phyloP scores from a whole-genome alignment of 495 filamentous ascomycete genomes.

The Aspergillus ellipticus region DNA sequence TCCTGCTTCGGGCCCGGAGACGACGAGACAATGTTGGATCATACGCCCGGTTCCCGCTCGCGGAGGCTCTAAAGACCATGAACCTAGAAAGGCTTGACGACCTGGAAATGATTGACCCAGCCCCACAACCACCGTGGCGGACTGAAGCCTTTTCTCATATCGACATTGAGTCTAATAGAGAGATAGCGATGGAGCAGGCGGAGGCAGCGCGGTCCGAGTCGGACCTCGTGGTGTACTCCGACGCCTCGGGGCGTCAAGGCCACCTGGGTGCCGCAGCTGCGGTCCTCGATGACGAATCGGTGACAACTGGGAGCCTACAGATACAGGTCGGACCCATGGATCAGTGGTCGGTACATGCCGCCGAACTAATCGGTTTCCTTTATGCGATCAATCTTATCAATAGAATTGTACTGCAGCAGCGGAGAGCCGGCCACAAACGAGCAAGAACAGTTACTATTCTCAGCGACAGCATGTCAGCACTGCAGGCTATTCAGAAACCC shows the following conservation, averaged over 20 bases:
- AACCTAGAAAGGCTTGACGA: slow-evolving; percentile 9
- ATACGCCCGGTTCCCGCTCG: slow-evolving; percentile 11
- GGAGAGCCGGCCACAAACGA: background rate
- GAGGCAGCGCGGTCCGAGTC: background rate
- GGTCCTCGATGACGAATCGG: background rate
- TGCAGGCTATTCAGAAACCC: slow-evolving; percentile 11
- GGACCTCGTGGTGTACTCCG: slow-evolving; percentile 19
- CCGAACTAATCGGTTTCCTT: slow-evolving; percentile 21
- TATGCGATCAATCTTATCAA: slow-evolving; percentile 14
- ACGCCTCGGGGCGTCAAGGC: slow-evolving; percentile 17
- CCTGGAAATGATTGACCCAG: slow-evolving; percentile 22
- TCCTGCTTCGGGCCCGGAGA: slow-evolving; percentile 5
- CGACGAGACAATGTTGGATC: slow-evolving; percentile 10
- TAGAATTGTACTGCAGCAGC: background rate
- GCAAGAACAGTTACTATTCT: slow-evolving; percentile 12
- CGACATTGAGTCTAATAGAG: slow-evolving; percentile 16
- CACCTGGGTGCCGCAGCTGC: slow-evolving; percentile 16
- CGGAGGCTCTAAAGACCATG: slow-evolving; percentile 6
- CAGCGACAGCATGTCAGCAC: slow-evolving; percentile 15
- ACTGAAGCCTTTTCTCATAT: slow-evolving; percentile 19
- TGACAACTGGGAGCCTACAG: background rate
- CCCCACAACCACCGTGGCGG: slow-evolving; percentile 19
- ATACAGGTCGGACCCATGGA: slow-evolving; percentile 21
- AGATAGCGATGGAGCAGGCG: slow-evolving; percentile 17
- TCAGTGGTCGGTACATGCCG: slow-evolving; percentile 21